Percentiles rank a stretch among this genome's conserved stretches.
Evolutionary conservation across 176 grass and related monocot species (phyloP).

Genomic region (Calamus simplicifolius): DNA sequence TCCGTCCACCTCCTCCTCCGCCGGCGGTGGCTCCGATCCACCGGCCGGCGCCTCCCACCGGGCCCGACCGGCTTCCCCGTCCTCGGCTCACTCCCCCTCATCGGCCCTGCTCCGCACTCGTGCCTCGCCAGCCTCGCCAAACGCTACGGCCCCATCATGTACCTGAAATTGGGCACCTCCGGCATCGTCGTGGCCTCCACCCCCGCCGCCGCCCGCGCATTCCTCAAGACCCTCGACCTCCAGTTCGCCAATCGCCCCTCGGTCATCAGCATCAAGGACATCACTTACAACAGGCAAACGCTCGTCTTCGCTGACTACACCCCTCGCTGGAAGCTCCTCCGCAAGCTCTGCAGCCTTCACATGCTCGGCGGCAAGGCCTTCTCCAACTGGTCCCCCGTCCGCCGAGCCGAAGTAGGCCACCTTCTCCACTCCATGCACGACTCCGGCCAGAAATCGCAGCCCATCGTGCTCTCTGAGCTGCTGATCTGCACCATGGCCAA

Average conservation of each 20-base stretch:
- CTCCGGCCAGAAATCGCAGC: too few species aligned
- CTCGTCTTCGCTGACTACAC: constrained; percentile 7
- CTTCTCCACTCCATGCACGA: too few species aligned
- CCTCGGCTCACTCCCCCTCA: constrained; percentile 8
- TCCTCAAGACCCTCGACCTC: constrained; percentile 11
- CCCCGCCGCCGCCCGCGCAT: constrained; percentile 3
- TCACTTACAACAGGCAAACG: constrained; percentile 1
- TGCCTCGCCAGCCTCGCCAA: constrained; percentile 3
- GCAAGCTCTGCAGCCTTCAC: constrained; percentile 3
- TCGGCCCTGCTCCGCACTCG: constrained; percentile 4
- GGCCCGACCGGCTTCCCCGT: constrained; percentile 2
- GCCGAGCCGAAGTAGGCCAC: not conserved
- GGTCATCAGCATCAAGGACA: not conserved
- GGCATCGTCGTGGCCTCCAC: constrained; percentile 7
- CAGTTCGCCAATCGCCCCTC: constrained; percentile 8
- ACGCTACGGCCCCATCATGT: constrained; percentile 9
- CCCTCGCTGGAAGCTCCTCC: constrained; percentile 7
- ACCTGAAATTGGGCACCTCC: not conserved
- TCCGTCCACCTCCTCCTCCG: too few species aligned
- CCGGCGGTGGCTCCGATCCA: too few species aligned
- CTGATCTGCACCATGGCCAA: constrained; percentile 4
- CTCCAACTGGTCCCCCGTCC: not conserved
- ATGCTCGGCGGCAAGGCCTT: constrained; percentile 13
- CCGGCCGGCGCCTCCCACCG: not conserved
- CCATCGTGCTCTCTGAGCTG: not conserved